Conservation (phyloP, 352 stramenopile species). For the Globisporangium rhizosaccharum region DNA sequence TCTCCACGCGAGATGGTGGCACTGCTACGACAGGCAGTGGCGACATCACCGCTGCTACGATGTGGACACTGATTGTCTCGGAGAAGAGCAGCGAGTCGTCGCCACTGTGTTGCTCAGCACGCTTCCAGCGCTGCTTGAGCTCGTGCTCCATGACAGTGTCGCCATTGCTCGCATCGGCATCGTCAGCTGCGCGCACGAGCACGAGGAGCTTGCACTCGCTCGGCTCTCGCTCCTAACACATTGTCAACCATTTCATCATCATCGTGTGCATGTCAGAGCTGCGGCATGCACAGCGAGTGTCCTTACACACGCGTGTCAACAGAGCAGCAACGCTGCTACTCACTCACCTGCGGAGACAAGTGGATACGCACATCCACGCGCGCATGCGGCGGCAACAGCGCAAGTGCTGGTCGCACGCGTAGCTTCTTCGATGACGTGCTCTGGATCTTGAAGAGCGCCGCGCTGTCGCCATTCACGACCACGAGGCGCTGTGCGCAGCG, state of each 20-base stretch:
- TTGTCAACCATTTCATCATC: too few species aligned
- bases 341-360: constrained; percentile 23
- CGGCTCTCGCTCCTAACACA: constrained; percentile 16
- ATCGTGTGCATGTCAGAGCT: too few species aligned
- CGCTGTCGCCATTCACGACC: constrained; percentile 11
- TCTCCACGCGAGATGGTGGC: not conserved
- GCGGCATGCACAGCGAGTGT: not conserved
- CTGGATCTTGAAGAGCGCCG: constrained; percentile 40
- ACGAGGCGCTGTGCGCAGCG: constrained; percentile 7
- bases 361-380: constrained; percentile 20
- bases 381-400: constrained; percentile 5
- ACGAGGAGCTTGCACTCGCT: constrained; percentile 36
- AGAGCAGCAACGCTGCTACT: not conserved
- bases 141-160: constrained; percentile 1
- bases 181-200: constrained; percentile 4
- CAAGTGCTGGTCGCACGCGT: constrained; percentile 28
- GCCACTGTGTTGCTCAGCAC: constrained; percentile 13
- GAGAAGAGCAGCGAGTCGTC: constrained; percentile 24
- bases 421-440: constrained; percentile 31
- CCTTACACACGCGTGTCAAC: not conserved
- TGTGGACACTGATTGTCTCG: constrained; percentile 22
- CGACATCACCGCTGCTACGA: not conserved
- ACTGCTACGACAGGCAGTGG: not conserved
- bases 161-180: not conserved
- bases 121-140: constrained; percentile 25